Percentiles rank a stretch among this genome's conserved stretches.
These are phyloP conservation scores for Cyamopsis tetragonoloba DNA, from an alignment of 306 rosid genomes.

Conservation along the genomic window DNA sequence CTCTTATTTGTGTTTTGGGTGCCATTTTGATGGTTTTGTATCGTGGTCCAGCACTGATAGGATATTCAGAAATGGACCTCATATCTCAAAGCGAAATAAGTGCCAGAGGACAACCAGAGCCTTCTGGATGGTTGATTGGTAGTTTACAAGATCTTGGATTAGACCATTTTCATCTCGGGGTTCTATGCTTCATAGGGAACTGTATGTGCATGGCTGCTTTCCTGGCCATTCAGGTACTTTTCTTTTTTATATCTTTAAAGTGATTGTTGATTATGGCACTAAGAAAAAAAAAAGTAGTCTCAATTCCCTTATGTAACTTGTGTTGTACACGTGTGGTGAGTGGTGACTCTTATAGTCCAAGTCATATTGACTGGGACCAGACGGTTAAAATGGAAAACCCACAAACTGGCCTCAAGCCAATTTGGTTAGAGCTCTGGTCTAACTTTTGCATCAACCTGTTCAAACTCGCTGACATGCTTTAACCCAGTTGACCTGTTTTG, in stretches of 20 bases:
- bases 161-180: conserved; percentile 88
- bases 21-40: conserved; percentile 80
- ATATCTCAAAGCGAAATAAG: conserved; percentile 60
- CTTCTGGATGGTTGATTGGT: conserved; percentile 76
- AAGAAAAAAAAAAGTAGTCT: not conserved
- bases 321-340: not conserved
- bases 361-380: not conserved
- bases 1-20: conserved; percentile 68
- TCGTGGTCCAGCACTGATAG: conserved; percentile 81
- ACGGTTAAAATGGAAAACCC: not conserved
- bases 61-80: conserved; percentile 54
- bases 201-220: conserved; percentile 96
- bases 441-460: not conserved
- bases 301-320: not conserved
- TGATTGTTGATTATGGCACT: not conserved
- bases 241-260: conserved; percentile 2
- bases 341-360: not conserved
- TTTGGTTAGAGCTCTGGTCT: conserved; percentile 4
- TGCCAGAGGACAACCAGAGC: conserved; percentile 94
- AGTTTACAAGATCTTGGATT: conserved; percentile 65
- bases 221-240: conserved; percentile 78
- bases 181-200: conserved; percentile 84
- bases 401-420: not conserved
- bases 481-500: not conserved
- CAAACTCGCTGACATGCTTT: not conserved